These are phyloP conservation scores for Suhomyces kunorum DNA, from an alignment of 1,139 yeast genomes.

Conservation along the genomic window DNA sequence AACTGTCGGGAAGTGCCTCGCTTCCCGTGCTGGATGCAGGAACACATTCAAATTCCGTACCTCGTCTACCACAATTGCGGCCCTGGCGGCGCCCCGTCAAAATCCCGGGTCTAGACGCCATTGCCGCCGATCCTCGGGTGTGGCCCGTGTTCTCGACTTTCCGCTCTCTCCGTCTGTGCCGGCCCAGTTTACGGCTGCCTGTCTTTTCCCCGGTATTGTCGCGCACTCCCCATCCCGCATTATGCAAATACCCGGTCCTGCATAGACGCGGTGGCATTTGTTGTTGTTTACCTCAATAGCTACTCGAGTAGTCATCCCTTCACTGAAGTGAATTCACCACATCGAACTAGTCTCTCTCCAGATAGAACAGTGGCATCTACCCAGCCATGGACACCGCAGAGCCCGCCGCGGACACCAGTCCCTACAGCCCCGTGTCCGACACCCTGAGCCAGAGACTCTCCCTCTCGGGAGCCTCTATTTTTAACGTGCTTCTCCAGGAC, in stretches of 20 bases:
- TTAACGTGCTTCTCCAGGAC: constrained; percentile 7
- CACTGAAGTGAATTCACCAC: constrained; percentile 1
- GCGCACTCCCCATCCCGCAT: background rate
- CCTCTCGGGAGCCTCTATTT: constrained; percentile 5
- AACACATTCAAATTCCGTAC: too few relatives aligned
- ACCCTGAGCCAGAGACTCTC: constrained; percentile 5
- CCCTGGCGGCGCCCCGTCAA: too few relatives aligned
- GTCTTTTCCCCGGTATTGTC: background rate
- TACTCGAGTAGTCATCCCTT: constrained; percentile 5
- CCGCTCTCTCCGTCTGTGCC: too few relatives aligned
- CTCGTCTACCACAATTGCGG: too few relatives aligned
- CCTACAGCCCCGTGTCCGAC: background rate
- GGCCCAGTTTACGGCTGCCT: too few relatives aligned
- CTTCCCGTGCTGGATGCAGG: too few relatives aligned
- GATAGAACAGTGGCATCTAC: background rate
- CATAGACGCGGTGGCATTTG: constrained; percentile 4
- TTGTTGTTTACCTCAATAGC: constrained; percentile 3
- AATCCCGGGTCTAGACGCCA: background rate
- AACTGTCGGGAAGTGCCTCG: too few relatives aligned
- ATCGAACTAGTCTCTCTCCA: background rate
- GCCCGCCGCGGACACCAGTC: constrained; percentile 1
- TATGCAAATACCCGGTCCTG: constrained; percentile 1
- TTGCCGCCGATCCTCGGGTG: too few relatives aligned
- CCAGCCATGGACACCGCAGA: constrained; percentile 5
- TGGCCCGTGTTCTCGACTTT: too few relatives aligned